Percentiles rank a stretch among this genome's conserved stretches.
These are phyloP conservation scores for Ulota crispa DNA, from an alignment of 225 moss, liverwort and hornwort genomes.

Conservation along the genomic window DNA sequence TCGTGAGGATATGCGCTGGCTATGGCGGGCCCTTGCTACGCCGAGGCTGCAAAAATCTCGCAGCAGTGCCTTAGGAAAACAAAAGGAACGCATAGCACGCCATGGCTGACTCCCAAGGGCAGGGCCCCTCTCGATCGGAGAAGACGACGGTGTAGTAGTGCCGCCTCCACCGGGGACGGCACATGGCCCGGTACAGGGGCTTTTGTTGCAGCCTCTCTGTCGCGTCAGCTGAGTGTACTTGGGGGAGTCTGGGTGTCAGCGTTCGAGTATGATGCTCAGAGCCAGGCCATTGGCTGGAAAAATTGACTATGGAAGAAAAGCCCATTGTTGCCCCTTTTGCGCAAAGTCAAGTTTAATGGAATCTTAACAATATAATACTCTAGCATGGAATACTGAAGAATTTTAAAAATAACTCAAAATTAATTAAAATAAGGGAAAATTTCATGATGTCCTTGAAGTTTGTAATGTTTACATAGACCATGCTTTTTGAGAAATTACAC, in stretches of 20 bases:
- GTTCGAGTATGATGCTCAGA: conserved; percentile 6
- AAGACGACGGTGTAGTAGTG: neutral
- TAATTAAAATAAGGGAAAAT: too few relatives aligned
- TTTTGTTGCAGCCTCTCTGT: conserved; percentile 1
- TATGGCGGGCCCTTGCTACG: conserved; percentile 30
- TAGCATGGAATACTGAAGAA: too few relatives aligned
- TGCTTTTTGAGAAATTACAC: too few relatives aligned
- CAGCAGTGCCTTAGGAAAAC: neutral
- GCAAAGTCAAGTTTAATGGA: too few relatives aligned
- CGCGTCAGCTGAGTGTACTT: conserved; percentile 19
- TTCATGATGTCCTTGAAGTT: too few relatives aligned
- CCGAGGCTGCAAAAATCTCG: conserved; percentile 12
- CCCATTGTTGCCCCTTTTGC: too few relatives aligned
- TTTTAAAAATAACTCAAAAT: too few relatives aligned
- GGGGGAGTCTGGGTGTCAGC: neutral
- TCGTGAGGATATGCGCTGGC: conserved; percentile 1
- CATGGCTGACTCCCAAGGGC: conserved; percentile 17
- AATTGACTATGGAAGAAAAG: neutral
- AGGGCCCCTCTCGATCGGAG: neutral
- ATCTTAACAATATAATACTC: too few relatives aligned
- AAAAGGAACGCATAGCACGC: conserved; percentile 8
- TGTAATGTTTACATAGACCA: too few relatives aligned
- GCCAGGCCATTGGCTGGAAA: neutral
- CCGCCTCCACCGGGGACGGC: neutral
- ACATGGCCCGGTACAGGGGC: neutral